Evolutionary conservation across 176 grass and related monocot species (phyloP).

Genomic region (Oryza punctata): DNA sequence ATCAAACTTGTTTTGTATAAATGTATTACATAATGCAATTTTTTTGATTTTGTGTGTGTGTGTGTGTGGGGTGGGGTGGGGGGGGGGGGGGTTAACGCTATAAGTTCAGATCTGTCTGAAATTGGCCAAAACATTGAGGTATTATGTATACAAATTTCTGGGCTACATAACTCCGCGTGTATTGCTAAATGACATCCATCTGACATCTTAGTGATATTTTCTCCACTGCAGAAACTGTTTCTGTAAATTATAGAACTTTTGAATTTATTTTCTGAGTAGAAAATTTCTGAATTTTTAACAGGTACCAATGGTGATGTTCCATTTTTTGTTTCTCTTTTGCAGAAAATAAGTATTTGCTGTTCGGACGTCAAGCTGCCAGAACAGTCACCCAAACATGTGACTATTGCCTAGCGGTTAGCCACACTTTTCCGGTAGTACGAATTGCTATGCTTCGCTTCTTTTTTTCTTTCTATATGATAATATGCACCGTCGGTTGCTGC

Average conservation of each 20-base stretch:
- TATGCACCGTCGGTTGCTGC: too few species aligned
- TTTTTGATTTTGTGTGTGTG: too few species aligned
- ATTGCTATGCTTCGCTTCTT: too few species aligned
- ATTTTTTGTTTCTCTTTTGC: background rate
- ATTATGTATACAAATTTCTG: background rate
- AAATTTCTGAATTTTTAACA: background rate
- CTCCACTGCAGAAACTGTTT: background rate
- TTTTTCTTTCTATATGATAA: too few species aligned
- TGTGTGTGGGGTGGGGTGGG: too few species aligned
- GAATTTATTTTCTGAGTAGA: too few species aligned
- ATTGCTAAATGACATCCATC: background rate
- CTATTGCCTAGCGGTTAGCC: too few species aligned
- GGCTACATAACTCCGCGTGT: background rate
- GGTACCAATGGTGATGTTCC: background rate
- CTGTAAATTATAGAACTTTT: background rate
- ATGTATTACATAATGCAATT: background rate
- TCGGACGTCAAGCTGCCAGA: background rate
- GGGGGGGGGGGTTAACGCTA: too few species aligned
- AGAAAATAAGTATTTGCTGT: background rate
- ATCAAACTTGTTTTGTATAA: conserved; percentile 13
- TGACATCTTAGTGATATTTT: background rate
- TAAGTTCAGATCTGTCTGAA: background rate
- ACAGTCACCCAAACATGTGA: too few species aligned
- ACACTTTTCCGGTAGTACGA: too few species aligned
- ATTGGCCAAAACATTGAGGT: background rate